phyloP scores from a whole-genome alignment of 345 rosid genomes.

The Dovyalis caffra region DNA sequence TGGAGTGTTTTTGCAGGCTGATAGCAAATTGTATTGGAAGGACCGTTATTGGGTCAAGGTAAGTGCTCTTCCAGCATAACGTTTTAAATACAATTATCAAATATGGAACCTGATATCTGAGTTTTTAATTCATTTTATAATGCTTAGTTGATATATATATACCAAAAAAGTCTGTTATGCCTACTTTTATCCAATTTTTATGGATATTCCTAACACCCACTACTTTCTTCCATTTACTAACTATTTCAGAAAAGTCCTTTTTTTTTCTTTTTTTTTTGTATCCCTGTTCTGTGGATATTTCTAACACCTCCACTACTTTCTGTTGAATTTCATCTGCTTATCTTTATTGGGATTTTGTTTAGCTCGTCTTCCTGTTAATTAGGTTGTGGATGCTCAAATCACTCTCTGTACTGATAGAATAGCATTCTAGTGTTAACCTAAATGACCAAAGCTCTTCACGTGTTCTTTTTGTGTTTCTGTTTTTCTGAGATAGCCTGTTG shows the following conservation, averaged over 20 bases:
- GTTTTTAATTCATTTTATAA: background rate
- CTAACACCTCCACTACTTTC: background rate
- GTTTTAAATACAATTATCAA: background rate
- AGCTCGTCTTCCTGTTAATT: too few species aligned
- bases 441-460: background rate
- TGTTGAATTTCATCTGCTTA: background rate
- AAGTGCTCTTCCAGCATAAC: conserved; percentile 32
- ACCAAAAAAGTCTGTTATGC: background rate
- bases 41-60: conserved; percentile 98
- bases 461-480: background rate
- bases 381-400: too few species aligned
- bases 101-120: background rate
- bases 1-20: conserved; percentile 54
- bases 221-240: background rate
- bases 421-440: background rate
- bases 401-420: too few species aligned
- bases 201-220: background rate
- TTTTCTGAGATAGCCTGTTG: background rate
- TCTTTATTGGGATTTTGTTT: too few species aligned
- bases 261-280: background rate
- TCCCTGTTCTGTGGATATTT: background rate
- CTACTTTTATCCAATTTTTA: background rate
- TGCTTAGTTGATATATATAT: too few species aligned
- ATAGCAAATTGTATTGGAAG: conserved; percentile 56
- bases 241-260: background rate